A percentile compares a stretch with the other conserved stretches of the same genome.
Evolutionary conservation across 225 moss, liverwort and hornwort species (phyloP).

Genomic region (Bryum argenteum): DNA sequence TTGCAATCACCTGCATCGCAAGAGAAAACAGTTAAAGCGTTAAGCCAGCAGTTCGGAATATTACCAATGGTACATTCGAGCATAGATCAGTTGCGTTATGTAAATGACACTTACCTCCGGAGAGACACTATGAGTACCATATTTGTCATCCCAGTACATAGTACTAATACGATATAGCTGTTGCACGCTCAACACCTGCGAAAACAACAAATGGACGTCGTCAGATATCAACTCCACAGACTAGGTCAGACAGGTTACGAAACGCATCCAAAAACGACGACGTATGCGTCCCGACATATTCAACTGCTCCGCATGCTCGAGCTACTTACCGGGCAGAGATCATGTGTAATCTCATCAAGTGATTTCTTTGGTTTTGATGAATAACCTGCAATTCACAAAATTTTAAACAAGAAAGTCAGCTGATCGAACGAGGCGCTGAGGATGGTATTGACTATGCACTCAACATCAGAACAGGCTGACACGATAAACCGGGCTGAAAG

Average conservation of each 20-base stretch:
- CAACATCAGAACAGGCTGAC: neutral
- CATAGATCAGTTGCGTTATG: neutral
- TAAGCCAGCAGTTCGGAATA: neutral
- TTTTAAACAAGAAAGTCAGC: neutral
- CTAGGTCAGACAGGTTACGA: neutral
- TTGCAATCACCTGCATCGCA: slow-evolving; percentile 74
- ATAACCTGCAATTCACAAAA: slow-evolving; percentile 60
- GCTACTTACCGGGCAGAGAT: slow-evolving; percentile 82
- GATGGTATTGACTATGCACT: neutral
- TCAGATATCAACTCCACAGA: slow-evolving; percentile 8
- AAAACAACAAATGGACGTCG: neutral
- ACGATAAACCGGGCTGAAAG: neutral
- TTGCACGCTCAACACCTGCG: slow-evolving; percentile 90
- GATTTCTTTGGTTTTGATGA: slow-evolving; percentile 96
- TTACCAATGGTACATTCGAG: neutral
- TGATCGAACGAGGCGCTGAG: neutral
- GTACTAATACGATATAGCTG: slow-evolving; percentile 97
- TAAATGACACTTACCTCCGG: slow-evolving; percentile 59
- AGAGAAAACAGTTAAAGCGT: slow-evolving; percentile 3
- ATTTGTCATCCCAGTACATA: slow-evolving; percentile 99
- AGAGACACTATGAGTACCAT: slow-evolving; percentile 92
- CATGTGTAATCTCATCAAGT: slow-evolving; percentile 92
- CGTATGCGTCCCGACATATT: neutral
- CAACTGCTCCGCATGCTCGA: neutral
- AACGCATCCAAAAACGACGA: neutral